phyloP scores from a whole-genome alignment of 176 grass and related monocot species.

The Aegilops speltoides region DNA sequence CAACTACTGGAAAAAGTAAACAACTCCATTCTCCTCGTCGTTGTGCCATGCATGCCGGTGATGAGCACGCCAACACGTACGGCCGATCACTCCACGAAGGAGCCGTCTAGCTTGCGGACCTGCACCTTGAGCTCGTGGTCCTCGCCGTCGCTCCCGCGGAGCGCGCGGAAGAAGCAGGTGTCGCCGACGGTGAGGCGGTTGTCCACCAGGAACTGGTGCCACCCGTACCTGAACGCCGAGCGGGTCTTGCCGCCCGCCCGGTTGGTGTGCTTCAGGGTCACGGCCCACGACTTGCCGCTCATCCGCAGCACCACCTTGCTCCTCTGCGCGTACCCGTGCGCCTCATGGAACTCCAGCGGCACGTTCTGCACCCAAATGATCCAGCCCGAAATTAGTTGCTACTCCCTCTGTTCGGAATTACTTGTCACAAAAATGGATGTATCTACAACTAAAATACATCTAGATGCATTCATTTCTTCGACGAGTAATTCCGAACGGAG shows the following conservation, averaged over 20 bases:
- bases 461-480: too few relatives aligned
- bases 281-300: slow-evolving; percentile 13
- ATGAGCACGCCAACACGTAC: too few relatives aligned
- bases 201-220: slow-evolving; percentile 46
- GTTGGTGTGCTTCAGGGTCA: slow-evolving; percentile 40
- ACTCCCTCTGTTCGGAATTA: too few relatives aligned
- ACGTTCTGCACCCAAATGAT: slow-evolving; percentile 27
- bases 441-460: too few relatives aligned
- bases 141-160: slow-evolving; percentile 10
- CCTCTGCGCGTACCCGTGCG: slow-evolving; percentile 30
- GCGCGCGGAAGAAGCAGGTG: slow-evolving; percentile 35
- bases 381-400: not conserved
- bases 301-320: slow-evolving; percentile 33
- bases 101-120: slow-evolving; percentile 34
- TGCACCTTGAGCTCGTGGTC: slow-evolving; percentile 42
- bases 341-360: slow-evolving; percentile 43
- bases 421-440: too few relatives aligned
- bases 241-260: not conserved
- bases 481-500: too few relatives aligned
- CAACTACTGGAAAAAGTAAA: too few relatives aligned
- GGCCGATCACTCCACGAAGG: not conserved
- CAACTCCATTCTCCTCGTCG: too few relatives aligned
- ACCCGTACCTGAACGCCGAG: slow-evolving; percentile 34
- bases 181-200: slow-evolving; percentile 46
- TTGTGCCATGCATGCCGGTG: too few relatives aligned